These are phyloP conservation scores for Colletotrichum liriopes DNA, from an alignment of 2,329 filamentous ascomycete species.

Conservation along the genomic window DNA sequence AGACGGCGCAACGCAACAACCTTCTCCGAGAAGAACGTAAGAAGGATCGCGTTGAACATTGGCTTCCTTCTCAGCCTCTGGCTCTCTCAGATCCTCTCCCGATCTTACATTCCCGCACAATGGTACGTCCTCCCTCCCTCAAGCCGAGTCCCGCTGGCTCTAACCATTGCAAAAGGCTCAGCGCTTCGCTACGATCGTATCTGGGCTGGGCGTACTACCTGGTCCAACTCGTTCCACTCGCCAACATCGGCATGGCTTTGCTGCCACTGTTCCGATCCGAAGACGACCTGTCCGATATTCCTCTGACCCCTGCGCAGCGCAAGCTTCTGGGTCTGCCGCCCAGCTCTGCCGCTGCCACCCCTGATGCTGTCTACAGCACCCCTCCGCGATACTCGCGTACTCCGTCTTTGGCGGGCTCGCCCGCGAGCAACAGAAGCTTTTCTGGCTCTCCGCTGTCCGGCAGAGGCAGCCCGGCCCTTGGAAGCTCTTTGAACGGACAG, in stretches of 20 bases:
- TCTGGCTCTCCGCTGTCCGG: constrained; percentile 72
- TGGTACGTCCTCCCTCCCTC: constrained; percentile 53
- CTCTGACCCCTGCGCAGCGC: constrained; percentile 91
- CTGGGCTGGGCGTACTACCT: constrained; percentile 62
- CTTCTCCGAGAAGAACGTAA: constrained; percentile 85
- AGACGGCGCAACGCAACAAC: constrained; percentile 82
- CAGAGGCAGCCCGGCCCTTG: constrained; percentile 64
- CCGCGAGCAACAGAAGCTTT: constrained; percentile 72
- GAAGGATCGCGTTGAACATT: constrained; percentile 78
- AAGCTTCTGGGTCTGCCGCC: constrained; percentile 86
- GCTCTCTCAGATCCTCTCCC: constrained; percentile 53
- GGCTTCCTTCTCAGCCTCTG: constrained; percentile 61
- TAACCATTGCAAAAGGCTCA: constrained; percentile 30
- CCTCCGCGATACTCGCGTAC: constrained; percentile 90
- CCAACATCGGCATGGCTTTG: constrained; percentile 81
- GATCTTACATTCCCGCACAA: constrained; percentile 54
- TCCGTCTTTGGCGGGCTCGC: constrained; percentile 75
- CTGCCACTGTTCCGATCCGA: constrained; percentile 79
- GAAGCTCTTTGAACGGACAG: constrained; percentile 58
- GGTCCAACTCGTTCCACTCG: constrained; percentile 71
- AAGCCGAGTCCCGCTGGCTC: background rate
- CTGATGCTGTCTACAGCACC: constrained; percentile 80
- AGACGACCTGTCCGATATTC: constrained; percentile 90
- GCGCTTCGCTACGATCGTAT: constrained; percentile 48
- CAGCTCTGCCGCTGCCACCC: constrained; percentile 73